Evolutionary conservation across 129 eudicot species (phyloP), one percentile per base, ranked within the genome.

Genomic region (Escallonia herrerae): DNA sequence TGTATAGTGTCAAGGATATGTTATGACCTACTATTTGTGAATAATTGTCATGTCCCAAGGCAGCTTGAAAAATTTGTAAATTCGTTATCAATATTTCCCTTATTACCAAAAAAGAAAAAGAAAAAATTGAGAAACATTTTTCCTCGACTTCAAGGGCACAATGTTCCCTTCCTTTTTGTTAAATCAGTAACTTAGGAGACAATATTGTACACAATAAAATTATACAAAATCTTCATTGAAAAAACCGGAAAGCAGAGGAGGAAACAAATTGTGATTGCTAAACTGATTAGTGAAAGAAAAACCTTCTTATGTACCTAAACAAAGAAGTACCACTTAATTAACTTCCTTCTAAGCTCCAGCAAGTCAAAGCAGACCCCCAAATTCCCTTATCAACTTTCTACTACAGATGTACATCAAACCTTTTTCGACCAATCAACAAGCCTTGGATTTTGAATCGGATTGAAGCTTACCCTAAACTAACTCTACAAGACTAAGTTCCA

Each of bases 401-500:
- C 47, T 39, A 52, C 6, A 69, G 69, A 68, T 76, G 57, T 76
- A 76, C 80, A 69, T 43, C 58, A 76, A 43, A 52, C 15, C 14
- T 8, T 42, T 43, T 22, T 63, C 50, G 12, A 8, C 43, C 7
- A 55, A 51, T 51, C 14, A 55, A 8, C 14, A 13, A 15, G 15
- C 55, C 15, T 42, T 12, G 39, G 11, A 12, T 53, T 53, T 22
- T 55, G 41, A 70, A 51, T 45, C 46, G 38, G 14, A 41, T 65
- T 22, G 50, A 67, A 41, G 47, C 40, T 37, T 71, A 62, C 56
- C 37, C 75, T 71, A 62, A 37, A 62, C 75, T 71, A 71, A 62
- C 68, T 62, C 68, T 71, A 71, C 62, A 71, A 62, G 15, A 46
- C 75, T 51, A 71, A 71, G 68, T 63, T 71, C 75, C 8, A 51